Percentiles rank a stretch among this genome's conserved stretches.
These are phyloP conservation scores for Penicillium sp. DNA, from an alignment of 2,329 filamentous ascomycete species.

Conservation along the genomic window DNA sequence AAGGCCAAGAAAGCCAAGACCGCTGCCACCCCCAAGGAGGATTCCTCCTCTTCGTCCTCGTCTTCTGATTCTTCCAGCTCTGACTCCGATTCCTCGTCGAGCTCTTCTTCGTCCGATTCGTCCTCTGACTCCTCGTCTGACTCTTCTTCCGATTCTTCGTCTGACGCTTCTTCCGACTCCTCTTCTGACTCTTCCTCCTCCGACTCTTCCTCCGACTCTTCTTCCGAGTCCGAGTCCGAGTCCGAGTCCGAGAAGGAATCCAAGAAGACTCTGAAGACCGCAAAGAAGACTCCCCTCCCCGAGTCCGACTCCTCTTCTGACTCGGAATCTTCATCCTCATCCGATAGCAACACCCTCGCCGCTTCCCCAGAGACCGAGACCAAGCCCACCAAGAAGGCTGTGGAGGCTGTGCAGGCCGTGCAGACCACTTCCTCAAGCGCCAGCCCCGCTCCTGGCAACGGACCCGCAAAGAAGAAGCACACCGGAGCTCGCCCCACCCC, in stretches of 20 bases:
- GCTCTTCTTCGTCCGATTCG: constrained; percentile 34
- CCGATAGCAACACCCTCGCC: constrained; percentile 33
- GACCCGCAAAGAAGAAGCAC: constrained; percentile 40
- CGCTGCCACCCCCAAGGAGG: constrained; percentile 29
- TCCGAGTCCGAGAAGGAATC: constrained; percentile 29
- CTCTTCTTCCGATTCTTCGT: constrained; percentile 13
- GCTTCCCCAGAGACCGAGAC: constrained; percentile 25
- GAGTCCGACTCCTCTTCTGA: constrained; percentile 31
- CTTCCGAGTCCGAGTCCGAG: constrained; percentile 14
- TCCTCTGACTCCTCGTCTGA: constrained; percentile 22
- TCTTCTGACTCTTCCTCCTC: constrained; percentile 15
- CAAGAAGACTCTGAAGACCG: constrained; percentile 32
- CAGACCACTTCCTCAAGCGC: constrained; percentile 53
- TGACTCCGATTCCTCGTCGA: constrained; percentile 21
- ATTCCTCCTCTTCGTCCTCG: constrained; percentile 29
- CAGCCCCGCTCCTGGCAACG: constrained; percentile 41
- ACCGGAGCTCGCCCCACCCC: constrained; percentile 61
- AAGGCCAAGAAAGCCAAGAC: constrained; percentile 55
- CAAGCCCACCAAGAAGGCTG: constrained; percentile 25
- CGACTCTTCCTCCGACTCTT: constrained; percentile 20
- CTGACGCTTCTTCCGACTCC: constrained; percentile 10
- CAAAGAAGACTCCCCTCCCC: constrained; percentile 38
- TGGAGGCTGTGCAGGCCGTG: neutral
- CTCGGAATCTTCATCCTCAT: constrained; percentile 23
- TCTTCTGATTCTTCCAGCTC: constrained; percentile 25